Conservation (phyloP, 345 rosid genomes). For the Brassica cretica region DNA sequence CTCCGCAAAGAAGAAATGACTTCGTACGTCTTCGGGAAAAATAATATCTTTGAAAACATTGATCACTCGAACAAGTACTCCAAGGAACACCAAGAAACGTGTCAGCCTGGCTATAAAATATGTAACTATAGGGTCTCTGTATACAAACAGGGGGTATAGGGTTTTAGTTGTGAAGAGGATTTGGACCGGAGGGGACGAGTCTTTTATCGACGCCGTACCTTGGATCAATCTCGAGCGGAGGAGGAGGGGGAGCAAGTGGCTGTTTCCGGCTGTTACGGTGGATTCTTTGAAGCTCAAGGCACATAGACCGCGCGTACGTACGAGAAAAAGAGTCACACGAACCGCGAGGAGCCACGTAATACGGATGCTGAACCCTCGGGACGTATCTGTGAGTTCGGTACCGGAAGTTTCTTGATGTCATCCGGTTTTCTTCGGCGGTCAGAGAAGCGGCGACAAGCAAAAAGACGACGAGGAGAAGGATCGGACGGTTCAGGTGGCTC, state of each 20-base stretch:
- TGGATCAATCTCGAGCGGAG: slow-evolving; percentile 64
- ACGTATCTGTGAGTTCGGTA: slow-evolving; percentile 11
- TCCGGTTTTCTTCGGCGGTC: neutral
- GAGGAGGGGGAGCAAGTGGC: slow-evolving; percentile 27
- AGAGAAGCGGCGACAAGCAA: neutral
- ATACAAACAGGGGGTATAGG: slow-evolving; percentile 1
- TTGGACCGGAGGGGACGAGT: slow-evolving; percentile 87
- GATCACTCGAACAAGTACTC: neutral
- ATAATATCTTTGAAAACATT: neutral
- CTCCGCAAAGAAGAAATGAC: slow-evolving; percentile 7
- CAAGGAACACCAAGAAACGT: slow-evolving; percentile 13
- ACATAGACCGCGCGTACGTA: slow-evolving; percentile 40
- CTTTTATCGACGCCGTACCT: slow-evolving; percentile 82
- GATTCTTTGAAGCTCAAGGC: slow-evolving; percentile 39
- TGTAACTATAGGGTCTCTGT: slow-evolving; percentile 7
- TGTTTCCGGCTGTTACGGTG: slow-evolving; percentile 28
- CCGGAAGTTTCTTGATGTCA: slow-evolving; percentile 21
- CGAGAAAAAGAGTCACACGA: slow-evolving; percentile 39
- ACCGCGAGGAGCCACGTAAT: slow-evolving; percentile 27
- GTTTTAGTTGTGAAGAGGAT: slow-evolving; percentile 76
- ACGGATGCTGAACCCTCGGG: slow-evolving; percentile 27
- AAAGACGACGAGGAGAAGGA: slow-evolving; percentile 18
- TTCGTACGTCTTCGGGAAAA: neutral
- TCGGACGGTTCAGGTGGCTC: slow-evolving; percentile 10
- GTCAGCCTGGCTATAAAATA: neutral